Percentiles rank a stretch among this genome's conserved stretches.
phyloP scores from a whole-genome alignment of 2,329 filamentous ascomycete species.

The Westerdykella ornata region DNA sequence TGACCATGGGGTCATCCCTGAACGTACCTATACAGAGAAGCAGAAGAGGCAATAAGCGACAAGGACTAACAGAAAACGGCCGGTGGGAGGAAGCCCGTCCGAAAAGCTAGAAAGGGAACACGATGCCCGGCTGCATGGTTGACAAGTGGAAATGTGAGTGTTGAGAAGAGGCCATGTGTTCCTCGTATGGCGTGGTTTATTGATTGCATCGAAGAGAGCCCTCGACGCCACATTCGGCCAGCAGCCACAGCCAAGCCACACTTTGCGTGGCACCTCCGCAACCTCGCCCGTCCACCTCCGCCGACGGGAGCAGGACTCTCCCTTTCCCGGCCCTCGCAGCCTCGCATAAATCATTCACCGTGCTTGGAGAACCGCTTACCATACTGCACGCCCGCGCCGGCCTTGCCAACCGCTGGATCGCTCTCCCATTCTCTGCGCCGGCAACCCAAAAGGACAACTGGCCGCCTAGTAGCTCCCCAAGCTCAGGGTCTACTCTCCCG shows the following conservation, averaged over 20 bases:
- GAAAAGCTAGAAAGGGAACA: constrained; percentile 19
- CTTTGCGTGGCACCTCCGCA: no score
- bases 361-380: no score
- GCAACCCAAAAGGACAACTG: constrained; percentile 8
- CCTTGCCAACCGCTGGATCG: constrained; percentile 3
- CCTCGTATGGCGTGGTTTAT: constrained; percentile 6
- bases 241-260: no score
- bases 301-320: neutral
- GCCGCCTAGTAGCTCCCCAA: constrained; percentile 10
- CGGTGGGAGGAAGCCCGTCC: constrained; percentile 10
- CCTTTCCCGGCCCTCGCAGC: no score
- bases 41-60: constrained; percentile 8
- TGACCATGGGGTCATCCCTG: constrained; percentile 17
- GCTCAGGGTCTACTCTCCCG: constrained; percentile 1
- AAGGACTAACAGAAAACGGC: constrained; percentile 4
- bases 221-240: neutral
- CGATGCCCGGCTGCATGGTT: constrained; percentile 16
- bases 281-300: neutral
- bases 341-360: no score
- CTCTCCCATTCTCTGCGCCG: no score
- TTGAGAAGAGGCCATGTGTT: constrained; percentile 27
- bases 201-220: neutral
- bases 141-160: neutral
- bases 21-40: constrained; percentile 34
- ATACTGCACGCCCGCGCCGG: neutral